These are phyloP conservation scores for Xylariales sp. DNA, from an alignment of 2,329 filamentous ascomycete species.

Conservation along the genomic window DNA sequence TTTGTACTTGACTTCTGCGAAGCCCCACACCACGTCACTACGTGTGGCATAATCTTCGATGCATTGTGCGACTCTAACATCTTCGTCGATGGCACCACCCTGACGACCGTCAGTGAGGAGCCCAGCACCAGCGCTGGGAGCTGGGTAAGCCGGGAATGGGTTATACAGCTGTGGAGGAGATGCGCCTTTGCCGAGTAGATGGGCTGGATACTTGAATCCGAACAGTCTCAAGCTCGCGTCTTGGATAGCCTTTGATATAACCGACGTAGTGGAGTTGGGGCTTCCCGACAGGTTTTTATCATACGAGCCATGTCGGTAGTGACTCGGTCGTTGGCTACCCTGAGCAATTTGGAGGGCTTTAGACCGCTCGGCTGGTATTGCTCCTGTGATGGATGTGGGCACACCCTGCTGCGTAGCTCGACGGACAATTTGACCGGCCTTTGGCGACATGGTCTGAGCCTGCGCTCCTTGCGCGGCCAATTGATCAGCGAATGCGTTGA, in stretches of 20 bases:
- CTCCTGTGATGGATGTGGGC: constrained; percentile 64
- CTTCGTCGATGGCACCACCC: constrained; percentile 66
- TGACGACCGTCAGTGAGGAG: constrained; percentile 65
- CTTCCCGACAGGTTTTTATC: constrained; percentile 69
- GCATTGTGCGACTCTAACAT: constrained; percentile 68
- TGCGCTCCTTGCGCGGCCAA: constrained; percentile 69
- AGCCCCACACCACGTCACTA: constrained; percentile 94
- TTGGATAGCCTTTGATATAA: constrained; percentile 90
- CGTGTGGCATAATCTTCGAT: constrained; percentile 91
- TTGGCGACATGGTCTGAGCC: constrained; percentile 42
- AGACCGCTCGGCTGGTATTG: constrained; percentile 61
- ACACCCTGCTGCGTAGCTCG: constrained; percentile 74
- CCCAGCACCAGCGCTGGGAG: constrained; percentile 54
- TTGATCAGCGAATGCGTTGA: constrained; percentile 95
- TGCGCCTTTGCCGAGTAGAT: constrained; percentile 54
- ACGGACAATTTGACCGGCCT: constrained; percentile 62
- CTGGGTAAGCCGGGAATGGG: constrained; percentile 80
- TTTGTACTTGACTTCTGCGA: constrained; percentile 97
- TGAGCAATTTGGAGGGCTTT: constrained; percentile 70
- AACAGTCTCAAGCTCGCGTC: constrained; percentile 78
- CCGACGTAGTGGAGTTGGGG: constrained; percentile 72
- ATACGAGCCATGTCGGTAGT: constrained; percentile 74
- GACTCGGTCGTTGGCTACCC: constrained; percentile 61
- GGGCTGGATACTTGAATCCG: constrained; percentile 65
- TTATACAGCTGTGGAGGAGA: constrained; percentile 74